phyloP scores from a whole-genome alignment of 805 yeast species.

The Vanderwaltozyma verrucispora region DNA sequence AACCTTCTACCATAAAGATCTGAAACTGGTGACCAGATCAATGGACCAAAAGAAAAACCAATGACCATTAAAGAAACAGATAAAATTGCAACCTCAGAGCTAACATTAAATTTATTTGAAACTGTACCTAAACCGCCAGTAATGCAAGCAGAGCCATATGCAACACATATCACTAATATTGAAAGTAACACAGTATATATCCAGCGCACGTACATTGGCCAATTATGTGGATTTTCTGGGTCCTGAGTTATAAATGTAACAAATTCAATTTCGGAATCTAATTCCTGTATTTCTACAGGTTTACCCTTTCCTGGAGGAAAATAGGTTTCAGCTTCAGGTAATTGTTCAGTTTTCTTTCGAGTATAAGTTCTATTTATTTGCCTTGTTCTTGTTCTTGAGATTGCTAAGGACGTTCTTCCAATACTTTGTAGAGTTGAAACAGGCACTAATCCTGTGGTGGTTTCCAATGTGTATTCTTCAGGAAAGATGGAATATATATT shows the following conservation, averaged over 20 bases:
- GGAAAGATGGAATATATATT: constrained; percentile 69
- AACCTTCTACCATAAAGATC: constrained; percentile 81
- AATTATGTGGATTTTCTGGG: constrained; percentile 84
- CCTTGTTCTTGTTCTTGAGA: constrained; percentile 31
- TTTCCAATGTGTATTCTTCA: constrained; percentile 82
- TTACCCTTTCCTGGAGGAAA: not conserved
- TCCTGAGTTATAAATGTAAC: constrained; percentile 74
- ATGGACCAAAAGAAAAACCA: constrained; percentile 81
- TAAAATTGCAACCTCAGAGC: constrained; percentile 66
- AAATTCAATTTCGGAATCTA: constrained; percentile 64
- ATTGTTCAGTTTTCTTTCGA: not conserved
- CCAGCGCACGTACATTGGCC: constrained; percentile 53
- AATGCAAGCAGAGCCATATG: constrained; percentile 86
- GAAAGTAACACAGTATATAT: constrained; percentile 58
- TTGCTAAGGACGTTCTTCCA: constrained; percentile 41
- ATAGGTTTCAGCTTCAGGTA: not conserved
- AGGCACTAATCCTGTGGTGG: constrained; percentile 80
- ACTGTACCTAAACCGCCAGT: constrained; percentile 72
- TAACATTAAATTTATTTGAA: constrained; percentile 54
- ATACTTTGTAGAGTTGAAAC: constrained; percentile 55
- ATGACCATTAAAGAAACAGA: constrained; percentile 80
- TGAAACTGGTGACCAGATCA: constrained; percentile 79
- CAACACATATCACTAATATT: constrained; percentile 71
- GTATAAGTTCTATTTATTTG: constrained; percentile 8
- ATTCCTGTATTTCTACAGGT: constrained; percentile 13